Base-by-base conservation (phyloP, 2,329 filamentous ascomycete genomes). In the Sporothrix pseudoabietina region DNA sequence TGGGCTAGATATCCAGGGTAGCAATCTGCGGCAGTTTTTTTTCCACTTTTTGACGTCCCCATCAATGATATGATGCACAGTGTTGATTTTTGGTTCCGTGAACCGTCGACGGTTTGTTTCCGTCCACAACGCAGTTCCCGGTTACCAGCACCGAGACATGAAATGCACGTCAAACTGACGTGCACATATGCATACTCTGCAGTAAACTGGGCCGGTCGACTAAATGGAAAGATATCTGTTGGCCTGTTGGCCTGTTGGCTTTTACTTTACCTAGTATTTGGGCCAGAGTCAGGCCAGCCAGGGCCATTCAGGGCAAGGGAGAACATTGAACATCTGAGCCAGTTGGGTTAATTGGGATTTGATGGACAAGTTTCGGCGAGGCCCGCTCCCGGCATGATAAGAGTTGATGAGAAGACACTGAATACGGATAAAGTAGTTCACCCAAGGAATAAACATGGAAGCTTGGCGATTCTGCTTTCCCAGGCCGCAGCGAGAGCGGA, bases 351-450 rank as follows among this genome's bases (percentile, higher is more conserved):
- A 12, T 57, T 57, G 55, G 30, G 30, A 35, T 35, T 59, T 14
- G 8, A 10, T 63, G 57, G 57, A 41, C 32, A 35, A 10, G 14
- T n/a, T 22, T 14, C 35, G 57, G 57, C 35, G 57, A 41, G 57
- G n/a, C 57, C 57, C 57, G 32, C 57, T 41, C 30, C 19, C 16
- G 57, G 16, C 54, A 57, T 63, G 57, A 63, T 63, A 63, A 41
- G 32, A 63, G 14, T 16, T 3, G 26, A 4, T 16, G 10, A 26
- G 10, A 30, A 14, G 55, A 59, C 55, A 35, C 30, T 16, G 52
- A 30, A 32, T 14, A n/a, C n/a, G n/a, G n/a, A 35, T 16, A 5
- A 4, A 59, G 8, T 14, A 59, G 26, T 2, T 14, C 30, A 54
- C 32, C 26, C 8, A 35, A 14, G 57, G 57, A n/a, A 30, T 14